Evolutionary conservation across 1,284 basidiomycete genomes (phyloP).

Genomic region (Coniophora puteana): DNA sequence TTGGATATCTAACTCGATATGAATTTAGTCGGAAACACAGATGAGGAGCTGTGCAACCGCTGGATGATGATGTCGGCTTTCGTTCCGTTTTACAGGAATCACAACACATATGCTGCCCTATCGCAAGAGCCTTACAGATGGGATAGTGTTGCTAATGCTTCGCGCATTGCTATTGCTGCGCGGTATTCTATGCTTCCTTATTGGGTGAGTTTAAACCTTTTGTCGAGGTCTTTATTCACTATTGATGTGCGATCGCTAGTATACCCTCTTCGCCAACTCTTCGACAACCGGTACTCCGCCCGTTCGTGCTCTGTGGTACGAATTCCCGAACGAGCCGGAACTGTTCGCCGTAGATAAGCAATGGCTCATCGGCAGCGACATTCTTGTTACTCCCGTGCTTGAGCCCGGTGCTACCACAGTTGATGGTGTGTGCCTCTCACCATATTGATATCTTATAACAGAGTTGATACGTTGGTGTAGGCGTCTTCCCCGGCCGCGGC

Average conservation of each 20-base stretch:
- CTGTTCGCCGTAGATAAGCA: conserved; percentile 64
- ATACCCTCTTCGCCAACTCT: conserved; percentile 72
- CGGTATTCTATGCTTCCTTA: conserved; percentile 72
- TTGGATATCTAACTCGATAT: conserved; percentile 5
- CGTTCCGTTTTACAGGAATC: conserved; percentile 71
- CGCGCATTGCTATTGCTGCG: conserved; percentile 62
- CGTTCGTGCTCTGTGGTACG: conserved; percentile 71
- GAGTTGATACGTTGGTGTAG: too few species aligned
- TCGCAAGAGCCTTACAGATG: conserved; percentile 74
- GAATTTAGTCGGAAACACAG: conserved; percentile 56
- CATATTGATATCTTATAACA: too few species aligned
- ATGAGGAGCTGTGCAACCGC: conserved; percentile 78
- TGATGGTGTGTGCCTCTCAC: conserved; percentile 21
- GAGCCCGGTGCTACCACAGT: conserved; percentile 54
- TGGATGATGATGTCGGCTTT: conserved; percentile 82
- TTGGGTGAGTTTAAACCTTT: conserved; percentile 65
- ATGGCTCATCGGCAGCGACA: conserved; percentile 65
- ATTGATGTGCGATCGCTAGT: conserved; percentile 44
- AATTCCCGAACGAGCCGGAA: conserved; percentile 69
- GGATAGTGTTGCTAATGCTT: conserved; percentile 72
- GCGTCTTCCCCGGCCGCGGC: conserved; percentile 61
- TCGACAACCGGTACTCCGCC: conserved; percentile 58
- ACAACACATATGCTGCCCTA: conserved; percentile 56
- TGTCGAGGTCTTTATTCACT: too few species aligned
- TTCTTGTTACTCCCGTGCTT: conserved; percentile 74